Conservation (phyloP, 331 rosid genomes). For the Prunus yedoensis region DNA sequence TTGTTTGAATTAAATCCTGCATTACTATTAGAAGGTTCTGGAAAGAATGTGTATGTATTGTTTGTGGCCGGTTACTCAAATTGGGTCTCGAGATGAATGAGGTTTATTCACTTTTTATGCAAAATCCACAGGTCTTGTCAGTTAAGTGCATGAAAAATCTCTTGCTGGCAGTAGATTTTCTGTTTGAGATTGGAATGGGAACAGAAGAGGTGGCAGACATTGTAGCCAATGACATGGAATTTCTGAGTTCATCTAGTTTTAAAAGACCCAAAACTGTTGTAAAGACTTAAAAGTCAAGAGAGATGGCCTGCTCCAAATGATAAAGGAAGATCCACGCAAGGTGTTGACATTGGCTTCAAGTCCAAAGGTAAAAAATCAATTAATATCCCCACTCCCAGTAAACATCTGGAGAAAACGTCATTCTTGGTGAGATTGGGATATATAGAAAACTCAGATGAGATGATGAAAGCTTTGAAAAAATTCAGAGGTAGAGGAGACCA, state of each 20-base stretch:
- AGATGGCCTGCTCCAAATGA: constrained; percentile 43
- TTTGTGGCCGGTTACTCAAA: constrained; percentile 48
- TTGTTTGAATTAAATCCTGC: constrained; percentile 54
- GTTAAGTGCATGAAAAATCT: constrained; percentile 41
- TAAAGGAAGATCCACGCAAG: constrained; percentile 54
- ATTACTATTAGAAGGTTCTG: constrained; percentile 59
- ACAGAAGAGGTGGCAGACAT: constrained; percentile 43
- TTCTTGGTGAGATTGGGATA: constrained; percentile 72
- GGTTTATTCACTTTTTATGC: constrained; percentile 44
- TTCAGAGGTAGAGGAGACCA: constrained; percentile 78
- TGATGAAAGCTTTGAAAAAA: constrained; percentile 55
- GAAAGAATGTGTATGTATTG: constrained; percentile 48
- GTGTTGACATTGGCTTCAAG: constrained; percentile 52
- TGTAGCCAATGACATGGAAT: constrained; percentile 39
- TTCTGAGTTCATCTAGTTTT: constrained; percentile 40
- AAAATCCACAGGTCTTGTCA: constrained; percentile 49
- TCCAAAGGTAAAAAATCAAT: constrained; percentile 27
- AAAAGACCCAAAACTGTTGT: constrained; percentile 55
- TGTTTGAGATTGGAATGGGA: constrained; percentile 57
- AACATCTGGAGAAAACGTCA: constrained; percentile 46
- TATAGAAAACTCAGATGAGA: constrained; percentile 72
- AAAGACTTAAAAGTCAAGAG: constrained; percentile 50
- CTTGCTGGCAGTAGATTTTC: constrained; percentile 46
- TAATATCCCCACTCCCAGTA: constrained; percentile 22
- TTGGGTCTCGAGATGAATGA: constrained; percentile 46